Percentiles rank a stretch among this genome's conserved stretches.
These are phyloP conservation scores for Incumbomyces lentus DNA, from an alignment of 2,329 filamentous ascomycete genomes.

Conservation along the genomic window DNA sequence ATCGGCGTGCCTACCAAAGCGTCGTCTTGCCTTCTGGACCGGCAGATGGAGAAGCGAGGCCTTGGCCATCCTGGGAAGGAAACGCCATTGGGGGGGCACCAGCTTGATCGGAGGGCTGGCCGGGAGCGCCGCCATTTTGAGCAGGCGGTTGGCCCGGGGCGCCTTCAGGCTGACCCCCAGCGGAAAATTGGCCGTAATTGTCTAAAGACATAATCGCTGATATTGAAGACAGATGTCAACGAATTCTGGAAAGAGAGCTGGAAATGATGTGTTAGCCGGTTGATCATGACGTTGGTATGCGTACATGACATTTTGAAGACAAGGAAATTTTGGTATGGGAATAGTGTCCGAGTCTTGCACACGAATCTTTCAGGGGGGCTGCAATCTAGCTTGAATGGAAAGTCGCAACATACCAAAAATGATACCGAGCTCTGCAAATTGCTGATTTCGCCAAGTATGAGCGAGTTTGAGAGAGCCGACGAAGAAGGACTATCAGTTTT, in stretches of 20 bases:
- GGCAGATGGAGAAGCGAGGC: conserved; percentile 31
- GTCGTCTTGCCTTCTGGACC: conserved; percentile 48
- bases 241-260: too few species aligned
- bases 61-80: conserved; percentile 40
- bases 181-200: conserved; percentile 54
- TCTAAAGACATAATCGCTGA: conserved; percentile 50
- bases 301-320: too few species aligned
- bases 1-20: conserved; percentile 38
- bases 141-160: conserved; percentile 39
- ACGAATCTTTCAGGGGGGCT: too few species aligned
- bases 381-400: too few species aligned
- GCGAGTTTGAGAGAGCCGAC: too few species aligned
- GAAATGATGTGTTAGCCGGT: background rate
- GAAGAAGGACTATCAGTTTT: too few species aligned
- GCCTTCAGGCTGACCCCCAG: conserved; percentile 48
- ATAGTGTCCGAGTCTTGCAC: too few species aligned
- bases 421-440: too few species aligned
- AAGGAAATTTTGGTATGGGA: too few species aligned
- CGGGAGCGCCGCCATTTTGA: conserved; percentile 42
- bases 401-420: too few species aligned
- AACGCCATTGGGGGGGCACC: conserved; percentile 43
- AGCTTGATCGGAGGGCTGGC: conserved; percentile 33
- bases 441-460: too few species aligned
- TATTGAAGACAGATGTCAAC: conserved; percentile 19
- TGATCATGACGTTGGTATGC: background rate